A percentile compares a stretch with the other conserved stretches of the same genome.
Evolutionary conservation across 1,284 basidiomycete genomes (phyloP).

Genomic region (Fomes fomentarius): DNA sequence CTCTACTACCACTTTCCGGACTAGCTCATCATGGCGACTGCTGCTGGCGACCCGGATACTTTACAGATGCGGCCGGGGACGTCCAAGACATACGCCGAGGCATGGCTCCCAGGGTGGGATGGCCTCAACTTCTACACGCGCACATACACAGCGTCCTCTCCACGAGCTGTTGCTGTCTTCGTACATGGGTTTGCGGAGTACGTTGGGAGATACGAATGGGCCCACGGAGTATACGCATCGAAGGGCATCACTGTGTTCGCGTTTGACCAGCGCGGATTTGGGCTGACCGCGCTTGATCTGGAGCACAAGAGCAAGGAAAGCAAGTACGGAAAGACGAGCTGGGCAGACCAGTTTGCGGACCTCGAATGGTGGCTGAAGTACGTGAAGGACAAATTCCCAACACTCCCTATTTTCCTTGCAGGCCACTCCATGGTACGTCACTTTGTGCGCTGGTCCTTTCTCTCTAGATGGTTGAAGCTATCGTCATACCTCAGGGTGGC

Average conservation of each 20-base stretch:
- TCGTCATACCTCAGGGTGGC: conserved; percentile 53
- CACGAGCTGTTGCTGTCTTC: conserved; percentile 74
- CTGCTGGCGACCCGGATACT: too few relatives aligned
- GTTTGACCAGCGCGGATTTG: conserved; percentile 87
- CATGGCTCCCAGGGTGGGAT: not conserved
- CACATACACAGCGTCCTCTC: conserved; percentile 39
- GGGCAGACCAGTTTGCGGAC: conserved; percentile 70
- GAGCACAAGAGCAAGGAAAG: conserved; percentile 42
- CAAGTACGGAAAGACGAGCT: conserved; percentile 71
- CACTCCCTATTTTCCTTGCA: conserved; percentile 69
- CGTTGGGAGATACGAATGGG: conserved; percentile 68
- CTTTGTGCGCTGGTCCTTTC: too few relatives aligned
- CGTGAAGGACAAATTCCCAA: conserved; percentile 46
- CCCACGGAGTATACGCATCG: conserved; percentile 62
- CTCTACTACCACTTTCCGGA: too few relatives aligned
- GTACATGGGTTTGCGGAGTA: conserved; percentile 85
- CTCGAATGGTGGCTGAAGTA: conserved; percentile 68
- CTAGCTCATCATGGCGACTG: too few relatives aligned
- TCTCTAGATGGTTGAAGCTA: not conserved
- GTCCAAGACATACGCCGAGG: not conserved
- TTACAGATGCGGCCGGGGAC: too few relatives aligned
- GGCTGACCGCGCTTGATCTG: conserved; percentile 67
- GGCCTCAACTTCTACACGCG: conserved; percentile 46
- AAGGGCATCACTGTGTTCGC: conserved; percentile 70
- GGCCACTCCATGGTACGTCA: conserved; percentile 87